phyloP scores from a whole-genome alignment of 257 asterid genomes.

The Cinchona pubescens region DNA sequence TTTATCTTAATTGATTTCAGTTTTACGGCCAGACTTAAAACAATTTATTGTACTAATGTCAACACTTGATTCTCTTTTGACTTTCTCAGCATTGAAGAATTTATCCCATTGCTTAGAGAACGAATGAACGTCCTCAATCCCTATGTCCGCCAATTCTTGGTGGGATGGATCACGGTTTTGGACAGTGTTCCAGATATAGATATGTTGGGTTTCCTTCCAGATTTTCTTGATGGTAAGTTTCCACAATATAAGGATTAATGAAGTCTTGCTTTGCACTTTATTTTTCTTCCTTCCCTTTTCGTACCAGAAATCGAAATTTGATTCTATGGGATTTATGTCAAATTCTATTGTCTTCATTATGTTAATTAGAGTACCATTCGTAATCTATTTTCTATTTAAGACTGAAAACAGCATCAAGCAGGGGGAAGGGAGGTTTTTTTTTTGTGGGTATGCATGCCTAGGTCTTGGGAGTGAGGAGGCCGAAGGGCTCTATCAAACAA shows the following conservation, averaged over 20 bases:
- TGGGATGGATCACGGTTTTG: constrained; percentile 98
- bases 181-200: constrained; percentile 99
- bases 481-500: neutral
- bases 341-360: neutral
- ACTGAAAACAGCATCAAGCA: no score
- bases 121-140: constrained; percentile 97
- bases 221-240: constrained; percentile 94
- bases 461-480: neutral
- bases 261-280: neutral
- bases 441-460: neutral
- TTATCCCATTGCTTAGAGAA: constrained; percentile 92
- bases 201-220: constrained; percentile 99
- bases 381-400: neutral
- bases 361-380: no score
- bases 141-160: constrained; percentile 96
- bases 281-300: neutral
- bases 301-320: neutral
- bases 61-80: constrained; percentile 12
- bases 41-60: neutral
- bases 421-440: no score
- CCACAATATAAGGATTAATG: constrained; percentile 10
- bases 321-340: neutral
- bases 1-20: constrained; percentile 10
- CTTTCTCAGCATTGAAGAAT: constrained; percentile 86
- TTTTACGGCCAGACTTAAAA: constrained; percentile 6